Evolutionary conservation across 345 rosid species (phyloP), one percentile per base, ranked within the genome.

Genomic region (Melaleuca quinquenervia): DNA sequence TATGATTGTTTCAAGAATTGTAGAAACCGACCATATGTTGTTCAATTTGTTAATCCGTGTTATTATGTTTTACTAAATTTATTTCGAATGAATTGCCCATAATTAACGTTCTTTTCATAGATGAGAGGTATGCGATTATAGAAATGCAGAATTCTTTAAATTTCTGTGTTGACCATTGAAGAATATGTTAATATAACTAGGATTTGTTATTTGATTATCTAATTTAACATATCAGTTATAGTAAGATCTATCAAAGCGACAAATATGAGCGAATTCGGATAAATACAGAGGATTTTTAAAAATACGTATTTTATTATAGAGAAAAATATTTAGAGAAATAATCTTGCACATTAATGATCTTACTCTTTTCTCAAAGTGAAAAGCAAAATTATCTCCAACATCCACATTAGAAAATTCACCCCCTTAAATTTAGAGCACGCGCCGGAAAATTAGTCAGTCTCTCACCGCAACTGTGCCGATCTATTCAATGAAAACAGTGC

Each of bases 71-170:
- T 32, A 8, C 18, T 70, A 1, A n/a, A 41, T 70, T 16, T 70
- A 32, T 4, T 70, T 32, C 8, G 45, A 6, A 0, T 32, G 78
- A 2, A 70, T 18, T 5, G 48, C 13, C 48, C 1, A 2, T 70
- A 2, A 64, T 15, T 32, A 0, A 10, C 41, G 3, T 3, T 1
- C 0, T 29, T 15, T 58, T 58, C 5, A 50, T 18, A 14, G 18
- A 51, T 51, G 15, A 5, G 52, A 51, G 52, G 16, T 13, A 14
- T 51, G 52, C 18, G 52, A 51, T 13, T 6, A 51, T 15, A 51
- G 41, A 41, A 51, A 70, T 32, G 48, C 21, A 5, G 21, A 29
- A 62, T 62, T 62, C 21, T 62, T 0, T 62, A 62, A 6, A 62
- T 62, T 27, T 62, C 2, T 16, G 1, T 15, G 75, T 27, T 62